Base-by-base conservation (phyloP, 1,284 basidiomycete genomes). In the Malassezia furfur region DNA sequence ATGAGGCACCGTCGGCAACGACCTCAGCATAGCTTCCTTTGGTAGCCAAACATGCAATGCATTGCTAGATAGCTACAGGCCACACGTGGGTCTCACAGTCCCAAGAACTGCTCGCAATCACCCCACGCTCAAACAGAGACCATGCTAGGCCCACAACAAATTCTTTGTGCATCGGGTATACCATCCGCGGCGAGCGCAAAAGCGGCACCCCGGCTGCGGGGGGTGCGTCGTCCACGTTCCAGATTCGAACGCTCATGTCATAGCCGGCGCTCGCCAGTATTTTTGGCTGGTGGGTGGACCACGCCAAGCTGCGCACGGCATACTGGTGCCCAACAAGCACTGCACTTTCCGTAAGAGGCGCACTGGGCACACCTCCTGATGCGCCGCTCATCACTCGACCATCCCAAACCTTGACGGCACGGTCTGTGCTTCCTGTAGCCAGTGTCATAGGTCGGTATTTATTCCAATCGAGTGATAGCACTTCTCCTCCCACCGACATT, bases 181-280 rank as follows among this genome's bases (percentile, higher is more conserved):
- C 83, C 57, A 83, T 77, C 47, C 74, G 65, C 43, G 86, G 68
- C 83, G 35, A 15, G 19, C 22, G 44, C 15, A 49, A 50, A 38
- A 52, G 44, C 25, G 37, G 37, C 25, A 43, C 28, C 31, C 48
- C 49, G 14, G 46, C 61, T 17, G 50, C 48, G 34, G 48, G 40
- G 17, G 52, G 59, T 6, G 61, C 60, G 5, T 61, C 65, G 47
- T 68, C 67, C 8, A 61, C 52, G 43, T 72, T 68, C 76, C 79
- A 96, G 82, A 91, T 80, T 75, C 88, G 80, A 74, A 87, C 90
- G 1, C 88, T 89, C 93, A 96, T 98, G 74, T 98, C 93, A 76
- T 96, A 98, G 62, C 86, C 85, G 19, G 86, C 87, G 49, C 83
- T 86, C 0, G 87, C 86, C 22, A 96, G 77, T 9, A 91, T 68